phyloP scores from a whole-genome alignment of 192 early-diverging fungal genomes.

The Coemansia furcata region DNA sequence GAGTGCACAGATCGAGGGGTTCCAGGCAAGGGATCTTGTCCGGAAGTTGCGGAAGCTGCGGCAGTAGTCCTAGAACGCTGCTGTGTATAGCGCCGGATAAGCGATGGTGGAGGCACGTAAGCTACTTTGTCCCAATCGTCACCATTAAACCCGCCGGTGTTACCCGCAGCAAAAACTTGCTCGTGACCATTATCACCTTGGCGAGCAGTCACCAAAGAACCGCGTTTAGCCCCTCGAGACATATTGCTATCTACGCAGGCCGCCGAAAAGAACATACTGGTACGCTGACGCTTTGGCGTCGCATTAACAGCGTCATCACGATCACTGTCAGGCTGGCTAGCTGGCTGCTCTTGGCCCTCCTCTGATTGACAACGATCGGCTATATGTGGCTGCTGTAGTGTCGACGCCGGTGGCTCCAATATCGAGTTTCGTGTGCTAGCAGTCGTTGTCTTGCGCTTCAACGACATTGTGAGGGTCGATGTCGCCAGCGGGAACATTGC shows the following conservation, averaged over 20 bases:
- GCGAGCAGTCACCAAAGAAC: not conserved
- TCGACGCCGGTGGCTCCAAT: not conserved
- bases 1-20: not conserved
- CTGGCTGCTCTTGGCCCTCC: not conserved
- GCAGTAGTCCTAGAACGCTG: not conserved
- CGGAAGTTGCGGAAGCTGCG: not conserved
- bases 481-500: conserved; percentile 30
- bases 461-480: conserved; percentile 17
- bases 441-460: conserved; percentile 31
- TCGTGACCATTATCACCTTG: not conserved
- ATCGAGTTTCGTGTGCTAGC: not conserved
- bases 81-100: conserved; percentile 19
- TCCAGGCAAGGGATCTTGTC: not conserved
- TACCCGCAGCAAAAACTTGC: not conserved
- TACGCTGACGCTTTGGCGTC: conserved; percentile 33
- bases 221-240: not conserved
- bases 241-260: not conserved
- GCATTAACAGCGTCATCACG: not conserved
- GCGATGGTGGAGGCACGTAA: conserved; percentile 35
- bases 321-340: not conserved
- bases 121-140: conserved; percentile 13
- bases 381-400: not conserved
- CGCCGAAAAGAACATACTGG: not conserved
- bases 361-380: not conserved
- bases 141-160: not conserved